Evolutionary conservation across 2,329 filamentous ascomycete genomes (phyloP).

Genomic region (Drechslerella coelobrocha): DNA sequence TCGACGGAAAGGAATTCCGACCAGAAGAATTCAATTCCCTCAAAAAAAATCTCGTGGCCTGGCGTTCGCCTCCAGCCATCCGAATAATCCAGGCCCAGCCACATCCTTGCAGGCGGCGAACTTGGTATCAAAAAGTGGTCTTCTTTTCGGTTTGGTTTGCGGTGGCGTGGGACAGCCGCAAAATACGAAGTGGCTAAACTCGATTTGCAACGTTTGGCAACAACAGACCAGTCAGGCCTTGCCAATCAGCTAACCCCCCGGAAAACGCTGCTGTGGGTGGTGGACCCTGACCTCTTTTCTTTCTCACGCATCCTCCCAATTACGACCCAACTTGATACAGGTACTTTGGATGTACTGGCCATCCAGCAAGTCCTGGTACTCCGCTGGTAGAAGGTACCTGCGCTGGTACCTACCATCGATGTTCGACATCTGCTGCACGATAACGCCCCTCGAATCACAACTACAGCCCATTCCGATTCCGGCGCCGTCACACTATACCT

Average conservation of each 20-base stretch:
- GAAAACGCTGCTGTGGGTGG: constrained; percentile 18
- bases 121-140: background rate
- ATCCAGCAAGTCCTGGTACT: too few relatives aligned
- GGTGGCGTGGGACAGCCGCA: constrained; percentile 4
- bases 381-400: too few relatives aligned
- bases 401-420: too few relatives aligned
- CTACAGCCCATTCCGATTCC: too few relatives aligned
- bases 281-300: constrained; percentile 44
- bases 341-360: too few relatives aligned
- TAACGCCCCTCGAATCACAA: too few relatives aligned
- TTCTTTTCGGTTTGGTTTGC: background rate
- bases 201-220: constrained; percentile 51
- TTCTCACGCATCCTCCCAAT: constrained; percentile 19
- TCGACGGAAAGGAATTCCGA: too few relatives aligned
- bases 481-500: too few relatives aligned
- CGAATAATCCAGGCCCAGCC: constrained; percentile 16
- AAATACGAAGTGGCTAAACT: constrained; percentile 47
- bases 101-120: too few relatives aligned
- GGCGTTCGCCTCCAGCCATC: constrained; percentile 18
- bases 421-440: too few relatives aligned
- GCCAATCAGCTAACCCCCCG: constrained; percentile 35
- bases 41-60: too few relatives aligned
- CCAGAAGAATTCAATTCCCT: too few relatives aligned
- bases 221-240: constrained; percentile 32
- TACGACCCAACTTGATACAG: constrained; percentile 5